Percentiles rank a stretch among this genome's conserved stretches.
These are phyloP conservation scores for Mortierella sp. DNA, from an alignment of 371 early-diverging fungal species.

Conservation along the genomic window DNA sequence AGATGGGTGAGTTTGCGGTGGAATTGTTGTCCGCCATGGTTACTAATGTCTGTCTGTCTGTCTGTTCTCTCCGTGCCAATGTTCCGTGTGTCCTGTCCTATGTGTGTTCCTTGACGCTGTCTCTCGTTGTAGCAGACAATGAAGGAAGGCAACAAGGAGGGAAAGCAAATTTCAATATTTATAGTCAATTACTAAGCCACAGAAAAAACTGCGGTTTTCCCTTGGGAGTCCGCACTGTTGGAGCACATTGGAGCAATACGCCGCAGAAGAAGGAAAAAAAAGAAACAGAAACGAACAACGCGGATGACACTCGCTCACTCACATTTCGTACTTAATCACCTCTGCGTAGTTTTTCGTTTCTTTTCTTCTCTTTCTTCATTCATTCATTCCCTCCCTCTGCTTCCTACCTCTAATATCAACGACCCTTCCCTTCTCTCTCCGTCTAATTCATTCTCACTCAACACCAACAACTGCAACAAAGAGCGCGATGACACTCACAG, in stretches of 20 bases:
- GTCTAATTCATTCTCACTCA: neutral
- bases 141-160: neutral
- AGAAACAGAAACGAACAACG: slow-evolving; percentile 8
- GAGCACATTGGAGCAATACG: neutral
- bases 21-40: slow-evolving; percentile 4
- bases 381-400: neutral
- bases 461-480: slow-evolving; percentile 8
- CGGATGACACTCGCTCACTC: neutral
- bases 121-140: neutral
- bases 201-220: slow-evolving; percentile 33
- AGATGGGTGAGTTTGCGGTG: slow-evolving; percentile 19
- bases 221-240: neutral
- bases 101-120: neutral
- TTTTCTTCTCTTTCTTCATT: neutral
- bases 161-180: neutral
- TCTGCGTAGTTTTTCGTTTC: neutral
- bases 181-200: neutral
- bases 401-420: neutral
- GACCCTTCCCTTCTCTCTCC: neutral
- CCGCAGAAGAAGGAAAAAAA: slow-evolving; percentile 10
- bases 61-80: neutral
- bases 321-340: neutral
- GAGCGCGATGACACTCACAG: slow-evolving; percentile 12
- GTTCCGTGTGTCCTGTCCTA: too few species aligned
- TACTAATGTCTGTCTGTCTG: neutral